These are phyloP conservation scores for Aureobasidium sp. DNA, from an alignment of 2,329 filamentous ascomycete genomes.

Conservation along the genomic window DNA sequence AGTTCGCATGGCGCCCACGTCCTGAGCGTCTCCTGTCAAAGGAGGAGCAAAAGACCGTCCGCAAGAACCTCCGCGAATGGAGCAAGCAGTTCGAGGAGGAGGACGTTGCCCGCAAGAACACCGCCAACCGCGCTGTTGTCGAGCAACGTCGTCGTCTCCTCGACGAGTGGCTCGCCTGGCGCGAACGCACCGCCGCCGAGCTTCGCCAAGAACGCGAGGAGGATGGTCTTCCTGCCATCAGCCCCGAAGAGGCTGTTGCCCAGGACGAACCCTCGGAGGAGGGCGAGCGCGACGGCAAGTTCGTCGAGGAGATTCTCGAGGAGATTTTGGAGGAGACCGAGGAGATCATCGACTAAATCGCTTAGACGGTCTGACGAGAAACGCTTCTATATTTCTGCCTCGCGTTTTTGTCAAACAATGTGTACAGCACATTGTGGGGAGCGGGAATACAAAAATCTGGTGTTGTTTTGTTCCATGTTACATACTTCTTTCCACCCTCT, in stretches of 20 bases:
- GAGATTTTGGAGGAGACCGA: conserved; percentile 84
- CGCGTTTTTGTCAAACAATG: neutral
- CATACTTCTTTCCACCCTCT: neutral
- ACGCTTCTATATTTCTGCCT: neutral
- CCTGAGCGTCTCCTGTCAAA: conserved; percentile 86
- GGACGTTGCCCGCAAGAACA: conserved; percentile 86
- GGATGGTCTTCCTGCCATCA: conserved; percentile 58
- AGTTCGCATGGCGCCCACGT: conserved; percentile 88
- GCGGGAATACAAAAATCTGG: neutral
- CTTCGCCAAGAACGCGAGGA: conserved; percentile 62
- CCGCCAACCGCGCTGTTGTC: conserved; percentile 87
- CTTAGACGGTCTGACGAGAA: neutral
- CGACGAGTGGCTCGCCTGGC: conserved; percentile 83
- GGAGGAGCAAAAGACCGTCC: conserved; percentile 94
- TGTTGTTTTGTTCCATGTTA: conserved; percentile 2
- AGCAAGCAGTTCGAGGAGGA: conserved; percentile 90
- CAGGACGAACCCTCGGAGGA: conserved; percentile 38
- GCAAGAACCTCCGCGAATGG: conserved; percentile 98
- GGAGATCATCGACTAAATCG: conserved; percentile 50
- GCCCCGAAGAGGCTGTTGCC: conserved; percentile 52
- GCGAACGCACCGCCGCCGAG: conserved; percentile 63
- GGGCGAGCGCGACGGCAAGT: conserved; percentile 48
- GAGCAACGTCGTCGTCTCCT: conserved; percentile 76
- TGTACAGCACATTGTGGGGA: neutral
- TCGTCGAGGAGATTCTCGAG: conserved; percentile 71